phyloP scores from a whole-genome alignment of 331 rosid species.

The Telfairia occidentalis region DNA sequence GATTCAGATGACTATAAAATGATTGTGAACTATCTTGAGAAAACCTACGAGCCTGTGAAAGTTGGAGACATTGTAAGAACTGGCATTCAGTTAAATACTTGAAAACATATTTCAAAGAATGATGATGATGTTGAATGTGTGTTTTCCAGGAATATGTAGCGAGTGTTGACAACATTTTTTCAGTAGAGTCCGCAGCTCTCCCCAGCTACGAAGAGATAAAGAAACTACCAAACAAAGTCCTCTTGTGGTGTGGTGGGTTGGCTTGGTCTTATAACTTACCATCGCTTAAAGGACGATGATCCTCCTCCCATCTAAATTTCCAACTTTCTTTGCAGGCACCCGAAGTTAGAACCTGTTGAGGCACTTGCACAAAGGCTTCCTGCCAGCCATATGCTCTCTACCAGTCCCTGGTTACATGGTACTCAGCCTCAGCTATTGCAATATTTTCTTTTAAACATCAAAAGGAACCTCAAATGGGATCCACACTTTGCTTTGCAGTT shows the following conservation, averaged over 20 bases:
- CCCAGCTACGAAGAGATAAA: conserved; percentile 55
- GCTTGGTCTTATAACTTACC: neutral
- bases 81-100: neutral
- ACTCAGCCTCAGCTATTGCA: neutral
- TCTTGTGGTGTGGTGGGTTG: conserved; percentile 78
- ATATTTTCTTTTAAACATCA: neutral
- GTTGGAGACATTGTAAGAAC: conserved; percentile 56
- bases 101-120: too few species aligned
- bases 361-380: conserved; percentile 70
- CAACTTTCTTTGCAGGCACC: conserved; percentile 28
- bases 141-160: conserved; percentile 51
- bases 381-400: conserved; percentile 62
- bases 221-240: conserved; percentile 65
- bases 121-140: neutral
- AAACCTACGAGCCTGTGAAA: conserved; percentile 64
- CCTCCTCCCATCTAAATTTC: neutral
- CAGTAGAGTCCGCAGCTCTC: conserved; percentile 35
- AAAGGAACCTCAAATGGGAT: neutral
- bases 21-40: conserved; percentile 66
- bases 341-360: conserved; percentile 67
- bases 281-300: neutral
- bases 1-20: conserved; percentile 50
- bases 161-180: conserved; percentile 50
- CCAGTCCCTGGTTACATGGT: conserved; percentile 85
- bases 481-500: conserved; percentile 27